Evolutionary conservation across 345 rosid species (phyloP).

Genomic region (Moricandia moricandioides): DNA sequence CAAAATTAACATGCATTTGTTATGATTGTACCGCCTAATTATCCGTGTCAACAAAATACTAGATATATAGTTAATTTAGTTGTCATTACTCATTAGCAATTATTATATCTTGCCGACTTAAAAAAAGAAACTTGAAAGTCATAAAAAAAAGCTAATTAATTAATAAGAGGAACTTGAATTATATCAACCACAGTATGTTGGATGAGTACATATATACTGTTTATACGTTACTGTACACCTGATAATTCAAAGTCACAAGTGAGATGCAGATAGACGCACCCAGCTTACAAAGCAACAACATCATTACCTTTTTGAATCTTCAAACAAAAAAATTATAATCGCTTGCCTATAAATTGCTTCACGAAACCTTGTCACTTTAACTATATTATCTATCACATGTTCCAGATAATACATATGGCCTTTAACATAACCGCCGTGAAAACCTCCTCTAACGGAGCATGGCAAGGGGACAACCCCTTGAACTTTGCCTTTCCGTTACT

Average conservation of each 20-base stretch:
- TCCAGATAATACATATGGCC: constrained; percentile 36
- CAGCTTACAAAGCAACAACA: constrained; percentile 3
- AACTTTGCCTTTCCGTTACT: constrained; percentile 75
- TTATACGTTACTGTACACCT: not conserved
- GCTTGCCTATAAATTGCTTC: constrained; percentile 28
- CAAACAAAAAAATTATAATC: not conserved
- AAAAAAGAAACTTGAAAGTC: too few relatives aligned
- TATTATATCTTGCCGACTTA: too few relatives aligned
- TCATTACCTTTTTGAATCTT: constrained; percentile 7
- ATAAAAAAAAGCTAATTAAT: too few relatives aligned
- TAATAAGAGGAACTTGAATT: not conserved
- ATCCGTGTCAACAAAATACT: too few relatives aligned
- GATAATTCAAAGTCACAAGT: constrained; percentile 12
- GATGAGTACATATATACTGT: constrained; percentile 1
- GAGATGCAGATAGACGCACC: constrained; percentile 23
- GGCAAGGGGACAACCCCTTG: constrained; percentile 93
- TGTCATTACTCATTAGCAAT: too few relatives aligned
- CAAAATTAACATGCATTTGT: too few relatives aligned
- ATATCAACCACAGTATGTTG: not conserved
- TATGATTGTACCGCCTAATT: too few relatives aligned
- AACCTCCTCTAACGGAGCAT: constrained; percentile 76
- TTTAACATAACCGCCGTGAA: constrained; percentile 61
- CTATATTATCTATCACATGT: constrained; percentile 9
- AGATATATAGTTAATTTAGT: too few relatives aligned
- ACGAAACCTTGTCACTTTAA: constrained; percentile 1